Base-by-base conservation (phyloP, 768 basidiomycete species). In the Boletus subparvulus region DNA sequence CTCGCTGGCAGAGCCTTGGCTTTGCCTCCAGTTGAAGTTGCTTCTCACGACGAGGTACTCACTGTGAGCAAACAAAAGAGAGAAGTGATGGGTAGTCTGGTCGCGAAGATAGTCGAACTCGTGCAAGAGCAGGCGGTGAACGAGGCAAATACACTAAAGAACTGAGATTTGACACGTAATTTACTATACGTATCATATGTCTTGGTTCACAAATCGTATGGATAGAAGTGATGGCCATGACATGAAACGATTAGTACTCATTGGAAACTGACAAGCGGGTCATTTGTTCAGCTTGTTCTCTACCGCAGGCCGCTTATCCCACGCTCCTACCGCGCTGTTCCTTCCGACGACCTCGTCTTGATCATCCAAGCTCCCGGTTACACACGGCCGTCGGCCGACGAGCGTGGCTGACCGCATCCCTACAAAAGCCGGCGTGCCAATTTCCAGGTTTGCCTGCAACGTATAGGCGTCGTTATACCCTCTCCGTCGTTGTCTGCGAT, bases 11-110 rank as follows among this genome's bases (percentile, higher is more conserved):
- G 75, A 63, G 68, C 72, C 8, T 57, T 85, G 4, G 73, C 78
- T 54, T 57, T 72, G 13, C 75, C 78, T 3, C 59, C 66, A 6
- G 71, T 71, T 3, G 73, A 78, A 51, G 77, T 79, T 8, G 87
- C 92, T 5, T 87, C 87, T 21, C 92, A 94, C 63, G 88, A 83
- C 11, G 92, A 94, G 67, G 92, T 94, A 16, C 72, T 95, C 14
- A 71, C 72, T 12, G 76, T 83, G 26, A 86, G 91, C 12, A 81
- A 72, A 63, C 73, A 78, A 65, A 91, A 89, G 70, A 88, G 85
- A 4, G 84, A 87, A 32, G 77, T 85, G 35, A 85, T 95, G 83
- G 83, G 82, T 70, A 72, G 69, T 49, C 72, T 95, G 40, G 90
- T 95, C 10, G 83, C 83, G 56, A 77, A 73, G 62, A 80, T 92